Evolutionary conservation across 2,329 filamentous ascomycete species (phyloP), one percentile per base, ranked within the genome.

Genomic region (Cladosporium sphaerospermum): DNA sequence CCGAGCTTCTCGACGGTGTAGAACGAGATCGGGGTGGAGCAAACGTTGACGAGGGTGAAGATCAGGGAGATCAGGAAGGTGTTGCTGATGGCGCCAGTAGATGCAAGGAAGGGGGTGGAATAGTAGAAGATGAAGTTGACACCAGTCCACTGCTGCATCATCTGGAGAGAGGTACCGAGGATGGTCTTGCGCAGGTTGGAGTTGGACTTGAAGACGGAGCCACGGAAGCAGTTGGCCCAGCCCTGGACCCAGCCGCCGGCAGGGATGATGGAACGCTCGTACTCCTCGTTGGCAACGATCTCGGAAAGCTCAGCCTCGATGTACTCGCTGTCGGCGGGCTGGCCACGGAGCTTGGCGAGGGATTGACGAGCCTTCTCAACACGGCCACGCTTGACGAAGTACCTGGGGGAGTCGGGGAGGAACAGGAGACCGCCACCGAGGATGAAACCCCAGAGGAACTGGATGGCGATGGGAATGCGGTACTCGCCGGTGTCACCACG

Each of bases 251-350:
- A 89, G 62, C 80, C 79, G 60, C 75, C 76, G 60, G 78, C 71
- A 58, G 86, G 85, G 55, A 87, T 84, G 55, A 85, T 73, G 46
- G 80, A 64, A 62, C 84, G 77, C 77, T 95, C 90, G 68, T 92
- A 90, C 73, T 88, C 87, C 72, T 92, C 82, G 78, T 95, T 95
- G 75, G 89, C 89, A 55, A 93, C 79, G 60, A 96, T 89, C 75
- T 95, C 89, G 41, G 86, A 81, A 43, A 95, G 78, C 73, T 95
- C 89, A 57, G 81, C 74, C 73, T 86, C 82, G 71, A 95, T 84
- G 70, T 82, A 90, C 57, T 86, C 80, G 18, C 86, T 91, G 52
- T 86, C 81, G 50, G 72, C 65, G 45, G 85, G 78, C 74, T 95
- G 86, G 56, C 86, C 87, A 67, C 89, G 87, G 32, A 95, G 80